Evolutionary conservation across 2,329 filamentous ascomycete genomes (phyloP).

Genomic region (Penicillium sp.): DNA sequence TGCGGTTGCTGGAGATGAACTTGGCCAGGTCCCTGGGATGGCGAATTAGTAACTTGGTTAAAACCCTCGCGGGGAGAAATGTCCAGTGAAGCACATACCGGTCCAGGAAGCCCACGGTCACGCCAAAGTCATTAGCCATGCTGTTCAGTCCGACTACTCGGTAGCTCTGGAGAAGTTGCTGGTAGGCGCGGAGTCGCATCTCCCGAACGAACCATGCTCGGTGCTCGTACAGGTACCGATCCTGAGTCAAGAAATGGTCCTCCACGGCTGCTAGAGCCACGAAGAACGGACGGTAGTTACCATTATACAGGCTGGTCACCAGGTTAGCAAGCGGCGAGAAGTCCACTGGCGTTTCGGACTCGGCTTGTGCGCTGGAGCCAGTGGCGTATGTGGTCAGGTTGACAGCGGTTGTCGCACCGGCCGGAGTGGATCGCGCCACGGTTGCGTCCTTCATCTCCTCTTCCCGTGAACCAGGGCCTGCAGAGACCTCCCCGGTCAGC

Average conservation of each 20-base stretch:
- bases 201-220: conserved; percentile 96
- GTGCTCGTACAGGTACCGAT: conserved; percentile 94
- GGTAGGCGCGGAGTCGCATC: conserved; percentile 94
- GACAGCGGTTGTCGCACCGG: conserved; percentile 65
- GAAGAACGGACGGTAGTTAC: conserved; percentile 94
- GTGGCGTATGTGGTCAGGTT: conserved; percentile 83
- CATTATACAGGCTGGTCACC: conserved; percentile 87
- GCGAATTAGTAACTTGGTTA: conserved; percentile 13
- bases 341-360: conserved; percentile 78
- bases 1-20: conserved; percentile 91
- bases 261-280: conserved; percentile 83
- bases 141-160: conserved; percentile 93
- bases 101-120: conserved; percentile 94
- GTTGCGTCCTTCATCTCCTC: conserved; percentile 69
- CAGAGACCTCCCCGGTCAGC: conserved; percentile 73
- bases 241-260: conserved; percentile 87
- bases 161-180: conserved; percentile 96
- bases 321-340: conserved; percentile 84
- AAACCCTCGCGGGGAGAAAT: not conserved
- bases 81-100: conserved; percentile 56
- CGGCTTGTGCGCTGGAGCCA: conserved; percentile 62
- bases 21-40: conserved; percentile 77
- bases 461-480: conserved; percentile 72
- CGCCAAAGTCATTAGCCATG: conserved; percentile 96
- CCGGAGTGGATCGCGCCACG: conserved; percentile 51